phyloP scores from a whole-genome alignment of 495 filamentous ascomycete species.

The Tuber brumale region DNA sequence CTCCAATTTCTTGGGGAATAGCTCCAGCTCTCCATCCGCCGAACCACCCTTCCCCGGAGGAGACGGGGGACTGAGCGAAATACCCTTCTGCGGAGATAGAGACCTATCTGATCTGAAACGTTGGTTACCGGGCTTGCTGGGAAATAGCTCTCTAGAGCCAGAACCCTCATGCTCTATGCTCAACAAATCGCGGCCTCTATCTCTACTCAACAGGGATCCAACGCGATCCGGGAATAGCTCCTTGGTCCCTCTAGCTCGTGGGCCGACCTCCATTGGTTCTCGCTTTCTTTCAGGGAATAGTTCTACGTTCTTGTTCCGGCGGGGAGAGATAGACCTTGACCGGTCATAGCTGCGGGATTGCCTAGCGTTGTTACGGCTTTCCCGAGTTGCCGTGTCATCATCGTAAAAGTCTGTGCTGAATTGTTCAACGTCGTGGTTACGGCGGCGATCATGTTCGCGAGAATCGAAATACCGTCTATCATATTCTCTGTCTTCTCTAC shows the following conservation, averaged over 20 bases:
- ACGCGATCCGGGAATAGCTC: constrained; percentile 33
- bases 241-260: constrained; percentile 11
- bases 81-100: constrained; percentile 2
- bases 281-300: constrained; percentile 32
- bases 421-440: constrained; percentile 22
- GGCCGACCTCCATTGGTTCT: constrained; percentile 20
- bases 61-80: neutral
- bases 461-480: constrained; percentile 30
- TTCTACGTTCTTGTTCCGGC: constrained; percentile 20
- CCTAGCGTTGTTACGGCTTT: neutral
- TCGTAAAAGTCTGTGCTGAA: constrained; percentile 36
- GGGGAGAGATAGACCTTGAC: constrained; percentile 23
- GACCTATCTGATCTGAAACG: constrained; percentile 21
- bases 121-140: constrained; percentile 14
- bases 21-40: constrained; percentile 14
- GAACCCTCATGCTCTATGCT: neutral
- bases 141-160: constrained; percentile 26
- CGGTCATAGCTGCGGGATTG: constrained; percentile 25
- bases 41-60: neutral
- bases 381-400: constrained; percentile 20
- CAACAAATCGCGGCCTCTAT: neutral
- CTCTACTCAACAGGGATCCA: neutral
- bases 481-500: constrained; percentile 41
- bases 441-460: constrained; percentile 30
- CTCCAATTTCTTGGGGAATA: constrained; percentile 32